A percentile compares a stretch with the other conserved stretches of the same genome.
These are phyloP conservation scores for Magnolia sinica DNA, from an alignment of 164 flowering plant genomes.

Conservation along the genomic window DNA sequence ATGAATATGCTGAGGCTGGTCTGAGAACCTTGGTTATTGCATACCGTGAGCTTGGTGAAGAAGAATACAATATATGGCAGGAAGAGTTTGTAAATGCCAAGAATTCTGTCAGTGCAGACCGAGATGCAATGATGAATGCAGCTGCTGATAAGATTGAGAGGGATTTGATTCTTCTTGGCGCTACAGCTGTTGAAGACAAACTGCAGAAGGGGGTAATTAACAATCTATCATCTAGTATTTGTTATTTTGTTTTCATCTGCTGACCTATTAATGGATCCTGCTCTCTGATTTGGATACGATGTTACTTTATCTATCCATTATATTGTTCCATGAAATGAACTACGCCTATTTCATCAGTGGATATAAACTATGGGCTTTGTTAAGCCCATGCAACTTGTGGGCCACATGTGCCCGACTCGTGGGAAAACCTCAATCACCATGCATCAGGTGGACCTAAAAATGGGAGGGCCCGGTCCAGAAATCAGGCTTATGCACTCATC, in stretches of 20 bases:
- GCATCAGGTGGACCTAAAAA: too few species aligned
- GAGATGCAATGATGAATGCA: conserved; percentile 56
- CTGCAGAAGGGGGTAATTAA: conserved; percentile 73
- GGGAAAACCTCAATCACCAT: too few species aligned
- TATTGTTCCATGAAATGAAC: not conserved
- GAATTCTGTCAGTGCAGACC: conserved; percentile 55
- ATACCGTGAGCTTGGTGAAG: conserved; percentile 60
- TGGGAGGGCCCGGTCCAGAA: too few species aligned
- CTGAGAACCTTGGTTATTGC: conserved; percentile 76
- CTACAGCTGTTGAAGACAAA: conserved; percentile 91
- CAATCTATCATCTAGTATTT: not conserved
- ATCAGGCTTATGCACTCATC: too few species aligned
- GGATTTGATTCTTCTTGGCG: conserved; percentile 77
- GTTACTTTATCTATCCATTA: not conserved
- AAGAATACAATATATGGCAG: conserved; percentile 58
- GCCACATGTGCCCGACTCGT: too few species aligned
- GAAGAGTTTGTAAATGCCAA: conserved; percentile 61
- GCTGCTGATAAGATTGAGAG: conserved; percentile 70
- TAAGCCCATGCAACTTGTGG: too few species aligned
- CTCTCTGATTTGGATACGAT: not conserved
- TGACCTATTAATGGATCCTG: not conserved
- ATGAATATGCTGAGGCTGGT: conserved; percentile 72
- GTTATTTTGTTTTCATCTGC: not conserved
- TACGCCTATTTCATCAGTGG: too few species aligned
- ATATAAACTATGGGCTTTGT: too few species aligned